phyloP scores from a whole-genome alignment of 129 eudicot species.

The Flaveria bidentis region DNA sequence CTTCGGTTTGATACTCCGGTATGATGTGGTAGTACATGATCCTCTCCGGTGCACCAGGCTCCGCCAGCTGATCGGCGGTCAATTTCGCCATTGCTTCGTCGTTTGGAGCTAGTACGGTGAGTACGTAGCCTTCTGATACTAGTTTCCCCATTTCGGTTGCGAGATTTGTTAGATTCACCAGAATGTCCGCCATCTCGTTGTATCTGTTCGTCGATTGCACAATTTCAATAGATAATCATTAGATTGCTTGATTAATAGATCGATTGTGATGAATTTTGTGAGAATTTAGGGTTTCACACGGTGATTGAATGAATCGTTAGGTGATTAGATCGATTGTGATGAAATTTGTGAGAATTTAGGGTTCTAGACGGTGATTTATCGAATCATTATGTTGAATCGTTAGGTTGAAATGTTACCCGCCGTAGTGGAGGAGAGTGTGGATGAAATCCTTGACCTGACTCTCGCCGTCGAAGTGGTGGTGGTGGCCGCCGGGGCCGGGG shows the following conservation, averaged over 20 bases:
- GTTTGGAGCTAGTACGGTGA: conserved; percentile 86
- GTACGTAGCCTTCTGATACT: conserved; percentile 85
- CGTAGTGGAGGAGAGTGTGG: conserved; percentile 74
- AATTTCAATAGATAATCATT: background rate
- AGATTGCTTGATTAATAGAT: background rate
- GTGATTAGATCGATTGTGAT: no score
- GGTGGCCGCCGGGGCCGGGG: conserved; percentile 95
- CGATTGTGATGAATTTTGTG: no score
- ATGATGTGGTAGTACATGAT: conserved; percentile 83
- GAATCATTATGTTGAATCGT: background rate
- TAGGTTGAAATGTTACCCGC: conserved; percentile 35
- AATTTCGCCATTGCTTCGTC: conserved; percentile 95
- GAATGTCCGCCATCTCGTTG: conserved; percentile 86
- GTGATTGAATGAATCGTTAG: no score
- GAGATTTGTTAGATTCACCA: conserved; percentile 74
- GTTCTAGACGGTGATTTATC: no score
- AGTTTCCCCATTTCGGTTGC: conserved; percentile 89
- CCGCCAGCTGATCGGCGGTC: conserved; percentile 83
- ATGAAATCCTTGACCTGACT: conserved; percentile 90
- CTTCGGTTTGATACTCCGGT: conserved; percentile 94
- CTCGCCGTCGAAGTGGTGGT: conserved; percentile 81
- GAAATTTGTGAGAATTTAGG: no score
- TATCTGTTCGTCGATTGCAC: conserved; percentile 44
- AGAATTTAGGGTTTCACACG: no score
- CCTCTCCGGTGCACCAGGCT: conserved; percentile 90